A percentile compares a stretch with the other conserved stretches of the same genome.
Evolutionary conservation across 225 moss, liverwort and hornwort species (phyloP).

Genomic region (Anthoceros angustus): DNA sequence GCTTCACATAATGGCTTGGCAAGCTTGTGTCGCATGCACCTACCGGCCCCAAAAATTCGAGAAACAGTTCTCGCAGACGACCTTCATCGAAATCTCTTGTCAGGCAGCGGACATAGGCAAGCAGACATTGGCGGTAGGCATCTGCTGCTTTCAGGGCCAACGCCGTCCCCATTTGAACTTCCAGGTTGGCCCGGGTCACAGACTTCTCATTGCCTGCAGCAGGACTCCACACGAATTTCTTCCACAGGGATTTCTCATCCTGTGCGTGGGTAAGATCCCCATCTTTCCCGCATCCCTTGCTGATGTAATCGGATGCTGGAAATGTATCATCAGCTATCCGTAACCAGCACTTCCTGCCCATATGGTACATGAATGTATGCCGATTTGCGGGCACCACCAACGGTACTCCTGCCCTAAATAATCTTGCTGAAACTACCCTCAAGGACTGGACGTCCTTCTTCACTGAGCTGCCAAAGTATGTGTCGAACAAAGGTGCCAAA

Average conservation of each 20-base stretch:
- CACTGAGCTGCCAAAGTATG: constrained; percentile 33
- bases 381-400: constrained; percentile 80
- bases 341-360: constrained; percentile 80
- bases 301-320: constrained; percentile 58
- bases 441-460: constrained; percentile 38
- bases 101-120: constrained; percentile 75
- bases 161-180: constrained; percentile 71
- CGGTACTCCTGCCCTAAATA: constrained; percentile 68
- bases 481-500: constrained; percentile 36
- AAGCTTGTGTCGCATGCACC: constrained; percentile 13
- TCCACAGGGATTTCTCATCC: constrained; percentile 18
- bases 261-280: constrained; percentile 54
- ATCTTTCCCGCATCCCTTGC: constrained; percentile 41
- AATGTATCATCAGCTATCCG: constrained; percentile 74
- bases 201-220: constrained; percentile 43
- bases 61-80: constrained; percentile 83
- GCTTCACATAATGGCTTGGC: too few species aligned
- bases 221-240: constrained; percentile 23
- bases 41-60: constrained; percentile 66
- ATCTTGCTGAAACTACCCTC: constrained; percentile 72
- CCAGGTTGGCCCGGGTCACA: constrained; percentile 67
- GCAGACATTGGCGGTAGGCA: constrained; percentile 63
- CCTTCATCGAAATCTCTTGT: constrained; percentile 77
- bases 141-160: constrained; percentile 53
- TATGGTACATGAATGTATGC: constrained; percentile 75